Evolutionary conservation across 192 early-diverging fungal species (phyloP).

Genomic region (Backusella liffmaniae): DNA sequence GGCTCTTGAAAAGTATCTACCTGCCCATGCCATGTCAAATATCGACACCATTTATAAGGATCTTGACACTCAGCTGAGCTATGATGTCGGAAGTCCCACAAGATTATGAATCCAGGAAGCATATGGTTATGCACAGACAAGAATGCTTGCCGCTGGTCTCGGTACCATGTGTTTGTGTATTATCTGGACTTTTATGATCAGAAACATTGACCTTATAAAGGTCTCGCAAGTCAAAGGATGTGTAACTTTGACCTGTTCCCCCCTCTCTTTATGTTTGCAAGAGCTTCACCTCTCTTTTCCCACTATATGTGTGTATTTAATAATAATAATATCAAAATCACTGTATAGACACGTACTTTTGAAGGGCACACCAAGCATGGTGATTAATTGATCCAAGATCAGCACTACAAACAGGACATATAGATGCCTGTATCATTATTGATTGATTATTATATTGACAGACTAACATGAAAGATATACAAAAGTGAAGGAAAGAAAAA

Average conservation of each 20-base stretch:
- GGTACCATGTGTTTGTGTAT: background rate
- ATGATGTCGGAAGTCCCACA: background rate
- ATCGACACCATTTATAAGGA: slow-evolving; percentile 1
- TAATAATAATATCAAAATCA: background rate
- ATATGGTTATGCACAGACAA: slow-evolving; percentile 9
- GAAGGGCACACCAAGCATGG: background rate
- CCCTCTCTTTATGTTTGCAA: background rate
- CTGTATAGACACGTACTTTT: background rate
- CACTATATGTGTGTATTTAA: background rate
- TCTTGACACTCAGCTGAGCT: slow-evolving; percentile 10
- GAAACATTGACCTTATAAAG: background rate
- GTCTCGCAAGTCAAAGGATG: background rate
- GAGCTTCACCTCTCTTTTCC: background rate
- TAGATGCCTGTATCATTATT: background rate
- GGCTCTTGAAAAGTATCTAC: background rate
- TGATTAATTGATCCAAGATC: background rate
- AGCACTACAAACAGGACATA: background rate
- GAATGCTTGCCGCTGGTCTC: background rate
- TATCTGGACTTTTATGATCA: background rate
- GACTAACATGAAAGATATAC: background rate
- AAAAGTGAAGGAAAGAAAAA: background rate
- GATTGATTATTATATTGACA: background rate
- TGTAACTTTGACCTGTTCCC: background rate
- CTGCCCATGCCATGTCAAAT: background rate
- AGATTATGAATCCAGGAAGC: slow-evolving; percentile 2